Evolutionary conservation across 2,329 filamentous ascomycete genomes (phyloP), one percentile per base, ranked within the genome.

Genomic region (Atkinsonella hypoxylon): DNA sequence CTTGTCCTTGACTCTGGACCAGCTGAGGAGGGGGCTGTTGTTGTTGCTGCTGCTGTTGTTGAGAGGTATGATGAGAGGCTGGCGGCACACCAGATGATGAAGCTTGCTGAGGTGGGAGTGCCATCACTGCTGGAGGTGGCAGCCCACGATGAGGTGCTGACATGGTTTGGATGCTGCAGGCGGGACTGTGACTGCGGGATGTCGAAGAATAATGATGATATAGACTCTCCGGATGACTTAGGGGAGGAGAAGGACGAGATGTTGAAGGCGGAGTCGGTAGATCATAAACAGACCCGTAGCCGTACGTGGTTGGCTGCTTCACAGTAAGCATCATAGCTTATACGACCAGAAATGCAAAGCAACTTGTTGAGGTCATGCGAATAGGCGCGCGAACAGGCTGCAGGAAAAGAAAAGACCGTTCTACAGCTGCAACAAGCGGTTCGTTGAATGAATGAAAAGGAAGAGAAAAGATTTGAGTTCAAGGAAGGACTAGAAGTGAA

Each of bases 91-190:
- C 57, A 22, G 58, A 49, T 17, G 59, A 48, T 18, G 62, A 63
- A 57, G 68, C 68, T 49, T 65, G 66, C 56, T 74, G 71, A 46
- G 68, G 75, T 54, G 79, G 72, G 57, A 83, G 67, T 59, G 77
- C 74, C 77, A 85, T 79, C 64, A 78, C 78, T 60, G 79, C 77
- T 67, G 83, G 82, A 51, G 79, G 78, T 64, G 84, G 84, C 71
- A 87, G 70, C 60, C 79, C 80, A 67, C 83, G 79, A 67, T 83
- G 82, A 66, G 81, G 77, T 62, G 76, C 78, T 62, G 83, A 82
- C 83, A 87, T 87, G 66, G 70, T 70, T 70, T 76, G 72, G 31
- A 13, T 48, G 47, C 38, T 34, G 59, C 66, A 65, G 54, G 69
- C 66, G 53, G 75, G 70, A 62, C 73, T 76, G 61, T 71, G 67